phyloP scores from a whole-genome alignment of 1,139 yeast species.

The Diutina siamensis region DNA sequence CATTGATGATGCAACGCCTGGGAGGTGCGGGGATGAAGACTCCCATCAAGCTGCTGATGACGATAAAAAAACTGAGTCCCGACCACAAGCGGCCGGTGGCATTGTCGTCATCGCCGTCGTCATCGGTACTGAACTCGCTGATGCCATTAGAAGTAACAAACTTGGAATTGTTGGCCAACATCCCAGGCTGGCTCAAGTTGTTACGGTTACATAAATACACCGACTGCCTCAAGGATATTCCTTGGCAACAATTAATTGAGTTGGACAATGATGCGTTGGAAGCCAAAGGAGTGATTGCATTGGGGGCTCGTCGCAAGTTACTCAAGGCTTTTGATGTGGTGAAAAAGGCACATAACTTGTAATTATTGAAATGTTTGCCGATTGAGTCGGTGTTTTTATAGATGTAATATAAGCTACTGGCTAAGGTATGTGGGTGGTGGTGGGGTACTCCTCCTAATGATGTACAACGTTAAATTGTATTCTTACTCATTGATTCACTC shows the following conservation, averaged over 20 bases:
- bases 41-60: constrained; percentile 7
- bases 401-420: constrained; percentile 1
- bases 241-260: constrained; percentile 72
- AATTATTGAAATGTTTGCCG: not conserved
- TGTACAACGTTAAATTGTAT: too few species aligned
- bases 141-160: constrained; percentile 61
- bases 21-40: constrained; percentile 8
- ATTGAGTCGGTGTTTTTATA: constrained; percentile 5
- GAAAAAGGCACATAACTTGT: constrained; percentile 6
- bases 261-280: constrained; percentile 62
- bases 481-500: too few species aligned
- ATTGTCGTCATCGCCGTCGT: constrained; percentile 1
- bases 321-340: constrained; percentile 85
- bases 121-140: constrained; percentile 8
- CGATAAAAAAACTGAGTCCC: constrained; percentile 6
- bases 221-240: constrained; percentile 59
- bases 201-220: constrained; percentile 90
- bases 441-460: too few species aligned
- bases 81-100: constrained; percentile 10
- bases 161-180: constrained; percentile 53
- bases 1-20: constrained; percentile 14
- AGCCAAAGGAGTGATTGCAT: constrained; percentile 75
- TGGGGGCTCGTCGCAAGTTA: constrained; percentile 90
- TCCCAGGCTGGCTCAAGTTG: constrained; percentile 88
- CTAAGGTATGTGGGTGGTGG: not conserved